Conservation (phyloP, 768 basidiomycete species). For the Mycena rosella region DNA sequence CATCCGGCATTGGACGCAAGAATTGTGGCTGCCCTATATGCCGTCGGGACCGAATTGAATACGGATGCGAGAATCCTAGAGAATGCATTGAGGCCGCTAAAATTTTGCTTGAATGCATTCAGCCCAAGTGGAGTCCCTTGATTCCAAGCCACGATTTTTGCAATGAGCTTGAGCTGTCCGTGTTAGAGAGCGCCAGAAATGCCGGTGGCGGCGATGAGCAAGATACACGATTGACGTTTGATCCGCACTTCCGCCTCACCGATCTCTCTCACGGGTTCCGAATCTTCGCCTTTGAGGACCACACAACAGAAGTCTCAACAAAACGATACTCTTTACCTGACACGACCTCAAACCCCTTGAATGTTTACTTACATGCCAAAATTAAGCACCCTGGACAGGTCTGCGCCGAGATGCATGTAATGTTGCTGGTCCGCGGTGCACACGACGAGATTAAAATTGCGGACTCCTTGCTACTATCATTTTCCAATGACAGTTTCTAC, state of each 20-base stretch:
- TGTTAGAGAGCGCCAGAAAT: background rate
- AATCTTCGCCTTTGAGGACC: conserved; percentile 15
- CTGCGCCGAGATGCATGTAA: background rate
- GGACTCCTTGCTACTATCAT: background rate
- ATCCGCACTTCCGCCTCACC: conserved; percentile 7
- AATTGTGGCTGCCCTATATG: no score
- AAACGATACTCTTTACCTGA: background rate
- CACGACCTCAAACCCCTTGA: background rate
- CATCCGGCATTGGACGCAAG: no score
- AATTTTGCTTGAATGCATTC: conserved; percentile 1
- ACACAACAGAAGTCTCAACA: background rate
- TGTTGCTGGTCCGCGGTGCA: background rate
- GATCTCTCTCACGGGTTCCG: conserved; percentile 12
- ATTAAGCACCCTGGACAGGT: background rate
- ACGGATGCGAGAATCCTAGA: conserved; percentile 1
- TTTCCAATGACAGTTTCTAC: background rate
- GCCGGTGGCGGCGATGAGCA: background rate
- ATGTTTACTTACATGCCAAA: background rate
- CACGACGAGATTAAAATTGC: background rate
- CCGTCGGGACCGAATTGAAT: conserved; percentile 5
- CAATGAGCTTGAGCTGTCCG: background rate
- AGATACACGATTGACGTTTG: background rate
- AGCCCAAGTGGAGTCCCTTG: conserved; percentile 16
- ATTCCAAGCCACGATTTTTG: background rate
- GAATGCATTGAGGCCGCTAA: conserved; percentile 5